These are phyloP conservation scores for Ichthyophthirius multifiliis DNA, from an alignment of 169 alveolate genomes.

Conservation along the genomic window DNA sequence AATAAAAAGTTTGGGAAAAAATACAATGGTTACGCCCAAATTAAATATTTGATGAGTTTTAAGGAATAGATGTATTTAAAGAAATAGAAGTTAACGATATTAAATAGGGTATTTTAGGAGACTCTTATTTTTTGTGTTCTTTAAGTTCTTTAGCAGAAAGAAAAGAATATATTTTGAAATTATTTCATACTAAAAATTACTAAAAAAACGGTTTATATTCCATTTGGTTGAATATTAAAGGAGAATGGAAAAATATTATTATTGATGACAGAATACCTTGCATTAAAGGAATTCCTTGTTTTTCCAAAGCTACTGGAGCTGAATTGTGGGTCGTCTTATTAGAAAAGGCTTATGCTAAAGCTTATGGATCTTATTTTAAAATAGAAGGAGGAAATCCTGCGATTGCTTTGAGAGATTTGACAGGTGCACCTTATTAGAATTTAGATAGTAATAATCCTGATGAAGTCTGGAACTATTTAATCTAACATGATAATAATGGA, in stretches of 20 bases:
- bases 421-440: constrained; percentile 48
- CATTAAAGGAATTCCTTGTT: constrained; percentile 46
- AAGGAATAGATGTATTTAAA: constrained; percentile 52
- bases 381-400: constrained; percentile 70
- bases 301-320: constrained; percentile 51
- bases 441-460: constrained; percentile 12
- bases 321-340: constrained; percentile 83
- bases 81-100: constrained; percentile 79
- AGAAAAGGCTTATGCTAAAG: constrained; percentile 88
- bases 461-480: constrained; percentile 7
- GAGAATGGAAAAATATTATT: constrained; percentile 81
- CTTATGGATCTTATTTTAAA: constrained; percentile 66
- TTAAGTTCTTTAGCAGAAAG: constrained; percentile 78
- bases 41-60: constrained; percentile 48
- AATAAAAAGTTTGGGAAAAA: not conserved
- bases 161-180: constrained; percentile 56
- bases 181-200: constrained; percentile 73
- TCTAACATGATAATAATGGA: not conserved
- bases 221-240: constrained; percentile 74
- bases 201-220: constrained; percentile 73
- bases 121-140: constrained; percentile 83
- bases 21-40: constrained; percentile 77
- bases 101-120: constrained; percentile 73
- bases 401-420: constrained; percentile 63
- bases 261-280: constrained; percentile 86